Percentiles rank a stretch among this genome's conserved stretches.
Conservation (phyloP, 371 early-diverging fungal genomes). For the Cokeromyces recurvatus region DNA sequence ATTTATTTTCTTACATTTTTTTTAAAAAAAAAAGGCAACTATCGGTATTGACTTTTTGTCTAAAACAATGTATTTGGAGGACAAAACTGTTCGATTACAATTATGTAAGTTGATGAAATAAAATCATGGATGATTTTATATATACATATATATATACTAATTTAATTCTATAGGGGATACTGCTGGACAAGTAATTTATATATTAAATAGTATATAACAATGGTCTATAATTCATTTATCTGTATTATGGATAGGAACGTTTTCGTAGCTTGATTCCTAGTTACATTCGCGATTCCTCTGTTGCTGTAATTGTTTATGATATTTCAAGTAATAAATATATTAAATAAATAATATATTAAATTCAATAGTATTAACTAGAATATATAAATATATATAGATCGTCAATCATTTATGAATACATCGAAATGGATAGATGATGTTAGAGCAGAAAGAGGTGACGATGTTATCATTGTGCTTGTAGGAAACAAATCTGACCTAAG, state of each 20-base stretch:
- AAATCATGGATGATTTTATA: too few relatives aligned
- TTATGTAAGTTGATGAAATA: conserved; percentile 68
- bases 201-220: too few relatives aligned
- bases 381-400: conserved; percentile 48
- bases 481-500: conserved; percentile 98
- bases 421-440: conserved; percentile 98
- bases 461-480: conserved; percentile 94
- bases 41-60: conserved; percentile 99
- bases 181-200: conserved; percentile 98
- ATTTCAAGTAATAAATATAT: conserved; percentile 44
- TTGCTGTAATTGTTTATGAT: conserved; percentile 98
- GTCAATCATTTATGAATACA: conserved; percentile 91
- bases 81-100: conserved; percentile 95
- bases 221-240: neutral
- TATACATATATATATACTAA: too few relatives aligned
- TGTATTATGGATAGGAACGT: conserved; percentile 66
- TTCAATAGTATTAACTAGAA: too few relatives aligned
- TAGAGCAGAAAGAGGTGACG: conserved; percentile 91
- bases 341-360: too few relatives aligned
- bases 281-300: conserved; percentile 98
- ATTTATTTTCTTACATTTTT: neutral
- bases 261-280: conserved; percentile 97
- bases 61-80: conserved; percentile 98
- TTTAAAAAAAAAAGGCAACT: conserved; percentile 72
- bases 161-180: conserved; percentile 97